Evolutionary conservation across 2,329 filamentous ascomycete genomes (phyloP).

Genomic region (Fusarium praegraminearum): DNA sequence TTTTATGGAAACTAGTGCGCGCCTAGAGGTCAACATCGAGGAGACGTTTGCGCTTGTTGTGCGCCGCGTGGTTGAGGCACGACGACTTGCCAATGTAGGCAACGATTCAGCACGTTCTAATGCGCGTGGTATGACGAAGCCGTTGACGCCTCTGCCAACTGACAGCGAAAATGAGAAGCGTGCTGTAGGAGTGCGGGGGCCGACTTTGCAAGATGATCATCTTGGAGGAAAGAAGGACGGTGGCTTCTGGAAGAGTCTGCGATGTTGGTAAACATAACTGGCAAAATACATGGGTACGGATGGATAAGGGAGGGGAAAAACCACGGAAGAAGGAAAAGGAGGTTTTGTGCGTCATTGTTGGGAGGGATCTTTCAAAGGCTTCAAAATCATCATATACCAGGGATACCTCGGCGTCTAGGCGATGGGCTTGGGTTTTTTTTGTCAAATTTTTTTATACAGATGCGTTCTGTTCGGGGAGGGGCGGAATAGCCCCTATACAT

Average conservation of each 20-base stretch:
- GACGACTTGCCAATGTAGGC: constrained; percentile 63
- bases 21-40: constrained; percentile 88
- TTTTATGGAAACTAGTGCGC: constrained; percentile 90
- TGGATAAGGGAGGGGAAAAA: background rate
- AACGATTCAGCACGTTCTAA: constrained; percentile 58
- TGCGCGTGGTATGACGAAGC: constrained; percentile 68
- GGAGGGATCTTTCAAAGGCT: constrained; percentile 35
- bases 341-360: constrained; percentile 24
- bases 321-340: background rate
- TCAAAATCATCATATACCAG: constrained; percentile 48
- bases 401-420: constrained; percentile 48
- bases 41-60: constrained; percentile 84
- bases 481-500: constrained; percentile 21
- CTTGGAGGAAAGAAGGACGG: constrained; percentile 56
- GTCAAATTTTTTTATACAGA: constrained; percentile 14
- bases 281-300: background rate
- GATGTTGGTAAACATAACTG: constrained; percentile 64
- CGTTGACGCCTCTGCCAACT: constrained; percentile 65
- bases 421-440: constrained; percentile 34
- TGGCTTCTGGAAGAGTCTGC: constrained; percentile 67
- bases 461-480: constrained; percentile 31
- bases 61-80: constrained; percentile 70
- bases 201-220: constrained; percentile 58
- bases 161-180: constrained; percentile 59
- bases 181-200: constrained; percentile 59